Conservation (phyloP, 441 rosid species). For the Populus trichocarpa region DNA sequence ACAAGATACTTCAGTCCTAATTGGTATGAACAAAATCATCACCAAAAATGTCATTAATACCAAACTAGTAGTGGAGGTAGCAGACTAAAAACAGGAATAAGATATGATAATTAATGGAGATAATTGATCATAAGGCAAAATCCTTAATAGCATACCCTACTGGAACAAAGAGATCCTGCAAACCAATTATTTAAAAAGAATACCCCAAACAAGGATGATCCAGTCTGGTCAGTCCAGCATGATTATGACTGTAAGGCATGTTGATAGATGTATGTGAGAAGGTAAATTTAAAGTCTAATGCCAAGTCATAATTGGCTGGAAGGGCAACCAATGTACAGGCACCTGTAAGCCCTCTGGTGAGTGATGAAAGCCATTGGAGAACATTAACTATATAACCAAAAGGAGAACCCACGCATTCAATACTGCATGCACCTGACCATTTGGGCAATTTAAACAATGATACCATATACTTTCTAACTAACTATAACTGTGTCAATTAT, state of each 20-base stretch:
- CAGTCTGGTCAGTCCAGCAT: background rate
- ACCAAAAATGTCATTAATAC: background rate
- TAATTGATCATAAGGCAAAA: background rate
- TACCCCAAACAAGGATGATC: background rate
- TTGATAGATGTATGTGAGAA: background rate
- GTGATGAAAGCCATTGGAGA: background rate
- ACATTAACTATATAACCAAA: background rate
- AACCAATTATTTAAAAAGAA: background rate
- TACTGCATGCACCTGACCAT: background rate
- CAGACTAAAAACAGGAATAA: background rate
- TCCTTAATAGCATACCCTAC: background rate
- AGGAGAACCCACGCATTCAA: background rate
- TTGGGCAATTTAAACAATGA: background rate
- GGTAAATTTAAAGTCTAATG: background rate
- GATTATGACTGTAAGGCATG: background rate
- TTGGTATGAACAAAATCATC: background rate
- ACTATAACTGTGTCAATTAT: too few relatives aligned
- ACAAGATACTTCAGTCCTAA: background rate
- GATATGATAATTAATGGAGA: background rate
- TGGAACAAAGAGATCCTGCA: background rate
- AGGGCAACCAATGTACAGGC: background rate
- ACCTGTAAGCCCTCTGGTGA: background rate
- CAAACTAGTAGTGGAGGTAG: background rate
- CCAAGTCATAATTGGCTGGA: background rate
- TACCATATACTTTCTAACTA: background rate